Evolutionary conservation across 331 rosid species (phyloP).

Genomic region (Dryas integrifolia): DNA sequence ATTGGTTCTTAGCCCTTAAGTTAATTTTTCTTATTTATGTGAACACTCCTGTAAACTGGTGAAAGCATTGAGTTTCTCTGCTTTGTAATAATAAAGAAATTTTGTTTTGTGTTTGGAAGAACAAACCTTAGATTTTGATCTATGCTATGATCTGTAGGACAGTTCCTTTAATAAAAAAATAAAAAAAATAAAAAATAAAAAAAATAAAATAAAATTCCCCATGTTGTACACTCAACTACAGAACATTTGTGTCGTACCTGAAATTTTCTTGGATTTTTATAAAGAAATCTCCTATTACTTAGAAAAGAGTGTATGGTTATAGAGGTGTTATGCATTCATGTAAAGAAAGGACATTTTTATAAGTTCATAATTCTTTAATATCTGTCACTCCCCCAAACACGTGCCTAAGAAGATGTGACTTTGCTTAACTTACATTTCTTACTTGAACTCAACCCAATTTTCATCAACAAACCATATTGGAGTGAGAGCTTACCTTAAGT

Average conservation of each 20-base stretch:
- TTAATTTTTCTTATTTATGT: not conserved
- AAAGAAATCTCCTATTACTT: not conserved
- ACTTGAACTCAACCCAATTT: too few species aligned
- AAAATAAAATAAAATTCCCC: too few species aligned
- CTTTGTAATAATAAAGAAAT: not conserved
- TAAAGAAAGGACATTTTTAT: not conserved
- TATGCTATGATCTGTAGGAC: not conserved
- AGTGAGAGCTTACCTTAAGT: too few species aligned
- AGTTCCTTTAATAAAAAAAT: not conserved
- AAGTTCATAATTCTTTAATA: not conserved
- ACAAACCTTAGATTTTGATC: not conserved
- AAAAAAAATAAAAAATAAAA: too few species aligned
- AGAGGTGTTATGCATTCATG: not conserved
- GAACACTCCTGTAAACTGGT: not conserved
- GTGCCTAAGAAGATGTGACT: too few species aligned
- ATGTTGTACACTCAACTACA: not conserved
- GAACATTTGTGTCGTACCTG: conserved; percentile 2
- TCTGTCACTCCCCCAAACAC: not conserved
- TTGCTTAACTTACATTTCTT: too few species aligned
- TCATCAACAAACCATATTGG: too few species aligned
- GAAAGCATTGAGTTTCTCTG: not conserved
- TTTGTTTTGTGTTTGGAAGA: not conserved
- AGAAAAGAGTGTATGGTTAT: not conserved
- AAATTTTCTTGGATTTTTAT: not conserved
- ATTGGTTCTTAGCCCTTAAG: not conserved